phyloP scores from a whole-genome alignment of 2,329 filamentous ascomycete species.

The Aulographum hederae region DNA sequence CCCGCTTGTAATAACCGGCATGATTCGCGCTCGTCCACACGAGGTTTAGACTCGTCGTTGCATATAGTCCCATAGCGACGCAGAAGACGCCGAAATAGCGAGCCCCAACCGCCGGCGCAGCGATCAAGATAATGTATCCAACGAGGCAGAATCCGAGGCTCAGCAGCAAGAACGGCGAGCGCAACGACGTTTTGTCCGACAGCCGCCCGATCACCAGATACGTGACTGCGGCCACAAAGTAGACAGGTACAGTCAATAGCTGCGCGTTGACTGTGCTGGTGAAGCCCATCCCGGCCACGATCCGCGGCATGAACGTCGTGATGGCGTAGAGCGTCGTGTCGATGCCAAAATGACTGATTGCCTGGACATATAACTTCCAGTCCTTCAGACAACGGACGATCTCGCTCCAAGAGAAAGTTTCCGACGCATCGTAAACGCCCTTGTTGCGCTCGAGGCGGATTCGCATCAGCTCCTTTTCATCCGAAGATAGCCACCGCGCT shows the following conservation, averaged over 20 bases:
- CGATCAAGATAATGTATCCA: not conserved
- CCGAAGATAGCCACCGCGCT: slow-evolving; percentile 38
- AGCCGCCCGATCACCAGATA: not conserved
- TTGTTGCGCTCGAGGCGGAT: slow-evolving; percentile 28
- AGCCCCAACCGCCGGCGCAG: not conserved
- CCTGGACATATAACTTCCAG: slow-evolving; percentile 61
- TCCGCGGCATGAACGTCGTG: not conserved
- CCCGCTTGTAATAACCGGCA: not conserved
- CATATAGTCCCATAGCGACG: not conserved
- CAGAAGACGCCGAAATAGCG: not conserved
- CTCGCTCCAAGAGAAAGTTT: slow-evolving; percentile 41
- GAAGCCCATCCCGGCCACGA: not conserved
- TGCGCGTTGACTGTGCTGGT: not conserved
- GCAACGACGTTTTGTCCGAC: not conserved
- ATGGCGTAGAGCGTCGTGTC: slow-evolving; percentile 63
- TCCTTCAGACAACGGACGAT: slow-evolving; percentile 50
- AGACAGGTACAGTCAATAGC: not conserved
- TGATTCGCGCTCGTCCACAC: not conserved
- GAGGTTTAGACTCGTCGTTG: not conserved
- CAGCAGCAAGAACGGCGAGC: not conserved
- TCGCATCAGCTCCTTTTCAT: slow-evolving; percentile 41
- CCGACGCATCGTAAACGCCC: slow-evolving; percentile 26
- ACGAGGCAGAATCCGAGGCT: not conserved
- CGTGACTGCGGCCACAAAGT: not conserved
- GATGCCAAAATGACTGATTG: slow-evolving; percentile 51